Percentiles rank a stretch among this genome's conserved stretches.
Evolutionary conservation across 2,329 filamentous ascomycete genomes (phyloP).

Genomic region (Fusarium praegraminearum): DNA sequence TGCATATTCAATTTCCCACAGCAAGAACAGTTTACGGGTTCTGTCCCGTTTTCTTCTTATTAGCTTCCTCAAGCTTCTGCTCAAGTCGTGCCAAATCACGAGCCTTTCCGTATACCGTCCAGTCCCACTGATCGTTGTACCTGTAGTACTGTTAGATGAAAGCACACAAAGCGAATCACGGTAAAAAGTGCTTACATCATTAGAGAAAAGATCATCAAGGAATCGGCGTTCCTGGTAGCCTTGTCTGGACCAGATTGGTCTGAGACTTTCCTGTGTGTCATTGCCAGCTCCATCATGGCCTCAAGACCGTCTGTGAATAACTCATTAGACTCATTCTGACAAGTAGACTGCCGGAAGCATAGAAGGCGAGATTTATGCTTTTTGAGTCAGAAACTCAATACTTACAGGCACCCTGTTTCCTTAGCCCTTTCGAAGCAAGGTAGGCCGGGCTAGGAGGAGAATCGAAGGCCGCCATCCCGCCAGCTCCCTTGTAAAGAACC

Average conservation of each 20-base stretch:
- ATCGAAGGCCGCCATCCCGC: neutral
- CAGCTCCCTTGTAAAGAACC: neutral
- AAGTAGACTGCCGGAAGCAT: neutral
- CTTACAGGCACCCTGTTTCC: slow-evolving; percentile 17
- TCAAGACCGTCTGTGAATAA: neutral
- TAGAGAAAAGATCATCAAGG: neutral
- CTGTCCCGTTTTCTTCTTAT: neutral
- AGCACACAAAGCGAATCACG: neutral
- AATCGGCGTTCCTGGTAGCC: slow-evolving; percentile 15
- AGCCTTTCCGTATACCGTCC: neutral
- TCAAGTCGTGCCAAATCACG: neutral
- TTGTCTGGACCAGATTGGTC: neutral
- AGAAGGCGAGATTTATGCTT: neutral
- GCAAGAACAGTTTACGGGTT: neutral
- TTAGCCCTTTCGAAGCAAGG: neutral
- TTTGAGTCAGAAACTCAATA: neutral
- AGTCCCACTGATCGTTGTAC: slow-evolving; percentile 1
- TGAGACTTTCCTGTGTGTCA: neutral
- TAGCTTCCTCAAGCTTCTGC: neutral
- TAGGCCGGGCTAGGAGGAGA: neutral
- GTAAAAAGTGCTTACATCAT: slow-evolving; percentile 12
- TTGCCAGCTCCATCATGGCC: slow-evolving; percentile 1
- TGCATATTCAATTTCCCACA: neutral
- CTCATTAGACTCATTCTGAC: neutral
- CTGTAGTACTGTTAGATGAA: neutral